phyloP scores from a whole-genome alignment of 345 rosid species.

The Limnanthes douglasii region DNA sequence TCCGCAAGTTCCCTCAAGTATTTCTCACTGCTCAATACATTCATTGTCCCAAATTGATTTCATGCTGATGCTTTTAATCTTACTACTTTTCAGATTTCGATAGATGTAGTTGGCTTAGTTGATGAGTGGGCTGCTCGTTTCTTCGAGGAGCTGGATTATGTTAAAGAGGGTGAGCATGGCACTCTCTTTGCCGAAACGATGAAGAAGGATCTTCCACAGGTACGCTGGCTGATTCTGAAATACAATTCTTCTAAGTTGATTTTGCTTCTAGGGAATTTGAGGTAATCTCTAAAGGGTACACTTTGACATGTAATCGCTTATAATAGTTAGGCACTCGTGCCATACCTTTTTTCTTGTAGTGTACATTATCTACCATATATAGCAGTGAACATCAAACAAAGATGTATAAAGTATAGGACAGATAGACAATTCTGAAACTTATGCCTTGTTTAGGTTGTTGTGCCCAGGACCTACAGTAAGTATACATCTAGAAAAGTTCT shows the following conservation, averaged over 20 bases:
- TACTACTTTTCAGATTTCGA: constrained; percentile 35
- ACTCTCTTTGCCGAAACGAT: constrained; percentile 83
- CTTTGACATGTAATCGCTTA: no score
- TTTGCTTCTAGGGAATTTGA: not conserved
- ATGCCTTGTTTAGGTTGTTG: constrained; percentile 46
- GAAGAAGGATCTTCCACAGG: constrained; percentile 98
- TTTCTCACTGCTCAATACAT: constrained; percentile 11
- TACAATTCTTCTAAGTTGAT: no score
- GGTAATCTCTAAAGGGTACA: no score
- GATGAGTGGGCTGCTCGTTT: constrained; percentile 99
- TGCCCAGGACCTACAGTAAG: constrained; percentile 65
- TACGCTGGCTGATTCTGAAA: constrained; percentile 14
- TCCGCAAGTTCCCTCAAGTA: constrained; percentile 94
- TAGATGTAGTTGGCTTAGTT: constrained; percentile 91
- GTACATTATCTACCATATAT: no score
- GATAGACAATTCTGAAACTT: not conserved
- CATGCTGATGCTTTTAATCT: constrained; percentile 1
- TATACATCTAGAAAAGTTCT: constrained; percentile 96
- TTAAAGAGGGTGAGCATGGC: constrained; percentile 93
- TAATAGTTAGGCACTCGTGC: no score
- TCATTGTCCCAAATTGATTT: constrained; percentile 1
- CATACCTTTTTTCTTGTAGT: no score
- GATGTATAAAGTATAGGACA: no score
- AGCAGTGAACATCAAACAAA: no score
- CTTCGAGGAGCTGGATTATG: constrained; percentile 93